Evolutionary conservation across 306 rosid genomes (phyloP).

Genomic region (Malus sylvestris): DNA sequence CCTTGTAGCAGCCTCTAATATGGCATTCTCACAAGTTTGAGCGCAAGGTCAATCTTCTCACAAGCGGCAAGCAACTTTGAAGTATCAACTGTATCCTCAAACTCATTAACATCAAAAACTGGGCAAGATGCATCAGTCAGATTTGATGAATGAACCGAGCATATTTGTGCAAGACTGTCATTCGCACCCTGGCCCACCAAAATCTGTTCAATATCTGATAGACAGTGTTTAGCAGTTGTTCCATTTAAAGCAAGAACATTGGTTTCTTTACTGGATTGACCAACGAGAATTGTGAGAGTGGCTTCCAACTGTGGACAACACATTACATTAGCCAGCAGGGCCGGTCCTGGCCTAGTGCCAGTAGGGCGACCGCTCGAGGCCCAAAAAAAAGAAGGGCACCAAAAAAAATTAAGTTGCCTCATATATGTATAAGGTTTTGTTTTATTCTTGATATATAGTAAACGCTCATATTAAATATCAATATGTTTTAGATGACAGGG

Average conservation of each 20-base stretch:
- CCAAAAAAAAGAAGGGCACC: no score
- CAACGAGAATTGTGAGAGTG: constrained; percentile 77
- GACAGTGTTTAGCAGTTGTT: constrained; percentile 59
- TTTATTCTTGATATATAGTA: no score
- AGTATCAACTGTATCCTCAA: constrained; percentile 62
- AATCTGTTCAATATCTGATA: constrained; percentile 81
- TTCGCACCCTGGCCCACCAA: constrained; percentile 79
- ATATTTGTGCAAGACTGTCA: constrained; percentile 46
- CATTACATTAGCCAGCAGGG: constrained; percentile 63
- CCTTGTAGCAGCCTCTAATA: constrained; percentile 76
- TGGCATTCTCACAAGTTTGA: constrained; percentile 76
- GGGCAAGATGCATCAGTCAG: constrained; percentile 85
- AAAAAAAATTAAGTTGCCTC: no score
- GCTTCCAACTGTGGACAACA: constrained; percentile 98
- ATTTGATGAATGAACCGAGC: constrained; percentile 58
- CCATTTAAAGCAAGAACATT: constrained; percentile 62
- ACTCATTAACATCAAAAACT: constrained; percentile 49
- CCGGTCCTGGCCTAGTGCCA: no score
- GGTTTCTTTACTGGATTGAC: constrained; percentile 75
- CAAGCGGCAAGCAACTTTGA: constrained; percentile 77
- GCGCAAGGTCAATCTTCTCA: constrained; percentile 68
- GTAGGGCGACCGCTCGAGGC: no score
- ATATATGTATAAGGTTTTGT: no score
- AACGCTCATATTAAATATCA: no score
- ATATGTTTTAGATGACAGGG: no score